Base-by-base conservation (phyloP, 2,329 filamentous ascomycete genomes). In the Apiospora phragmitis region DNA sequence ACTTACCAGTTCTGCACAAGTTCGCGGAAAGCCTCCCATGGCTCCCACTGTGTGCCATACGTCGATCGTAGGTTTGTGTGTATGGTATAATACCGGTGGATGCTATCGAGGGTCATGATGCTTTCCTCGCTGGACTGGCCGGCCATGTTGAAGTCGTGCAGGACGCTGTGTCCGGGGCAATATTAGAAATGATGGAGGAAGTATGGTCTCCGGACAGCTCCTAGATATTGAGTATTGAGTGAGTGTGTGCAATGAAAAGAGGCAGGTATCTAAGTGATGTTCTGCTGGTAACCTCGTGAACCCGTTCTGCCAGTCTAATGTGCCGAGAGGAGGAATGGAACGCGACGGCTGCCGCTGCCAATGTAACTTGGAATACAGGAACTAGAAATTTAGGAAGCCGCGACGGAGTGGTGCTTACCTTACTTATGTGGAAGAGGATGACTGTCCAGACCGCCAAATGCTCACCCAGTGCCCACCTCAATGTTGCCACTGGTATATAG, bases 1-100 rank as follows among this genome's bases (percentile, higher is more conserved):
- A 68, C 72, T 62, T 72, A 78, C 80, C 78, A 81, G 70, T 80
- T 80, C 65, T 80, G 78, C 26, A 80, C 72, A 4, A 81, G 70
- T 71, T 81, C 80, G 21, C 78, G 75, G 35, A 81, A 81, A 6
- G 79, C 79, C 69, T 80, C 71, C n/a, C 71, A 62, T 6, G 71
- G 67, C n/a, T 49, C 59, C 72, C 72, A 73, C 38, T 71, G 51
- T 2, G 67, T n/a, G 29, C 29, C 32, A 41, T 65, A 69, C 4
- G 47, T 69, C 16, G 51, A 16, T 1, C 68, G 55, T 4, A 69
- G 6, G 35, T 59, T 43, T 32, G 49, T 55, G 38, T 69, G 68
- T 3, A 65, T 4, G 14, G 51, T 65, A 11, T 59, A 29, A 4
- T 21, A n/a, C 6, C 4, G 11, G 29, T 59, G 51, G 18, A 35